These are phyloP conservation scores for Apiospora malaysiana DNA, from an alignment of 2,329 filamentous ascomycete genomes.

Conservation along the genomic window DNA sequence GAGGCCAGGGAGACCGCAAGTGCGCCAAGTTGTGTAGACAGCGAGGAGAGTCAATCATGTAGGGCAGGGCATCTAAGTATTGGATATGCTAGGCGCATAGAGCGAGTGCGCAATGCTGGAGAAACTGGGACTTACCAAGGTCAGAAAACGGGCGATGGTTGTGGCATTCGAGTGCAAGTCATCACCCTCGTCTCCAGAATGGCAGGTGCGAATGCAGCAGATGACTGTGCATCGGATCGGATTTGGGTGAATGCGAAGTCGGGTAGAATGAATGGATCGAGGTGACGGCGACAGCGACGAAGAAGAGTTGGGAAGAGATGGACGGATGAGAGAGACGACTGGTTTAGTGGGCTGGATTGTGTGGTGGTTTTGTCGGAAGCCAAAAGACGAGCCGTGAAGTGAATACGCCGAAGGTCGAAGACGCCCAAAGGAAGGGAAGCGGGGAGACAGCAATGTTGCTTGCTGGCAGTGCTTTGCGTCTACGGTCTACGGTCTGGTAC, in stretches of 20 bases:
- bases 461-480: conserved; percentile 2
- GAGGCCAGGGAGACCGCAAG: background rate
- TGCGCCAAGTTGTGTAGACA: background rate
- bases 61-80: background rate
- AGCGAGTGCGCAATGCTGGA: background rate
- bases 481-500: no score
- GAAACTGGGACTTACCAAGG: conserved; percentile 5
- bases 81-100: background rate
- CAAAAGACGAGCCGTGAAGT: conserved; percentile 10
- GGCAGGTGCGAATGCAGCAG: background rate
- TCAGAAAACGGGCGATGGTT: background rate
- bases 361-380: background rate
- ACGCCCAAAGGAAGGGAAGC: background rate
- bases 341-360: background rate
- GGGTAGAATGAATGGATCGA: background rate
- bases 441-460: conserved; percentile 17
- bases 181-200: background rate
- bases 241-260: background rate
- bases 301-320: background rate
- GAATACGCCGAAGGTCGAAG: background rate
- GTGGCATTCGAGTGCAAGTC: background rate
- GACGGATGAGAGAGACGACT: background rate
- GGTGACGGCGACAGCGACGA: background rate
- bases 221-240: conserved; percentile 5
- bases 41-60: background rate